These are phyloP conservation scores for Yamadazyma takamatsuzukensis DNA, from an alignment of 805 yeast genomes.

Conservation along the genomic window DNA sequence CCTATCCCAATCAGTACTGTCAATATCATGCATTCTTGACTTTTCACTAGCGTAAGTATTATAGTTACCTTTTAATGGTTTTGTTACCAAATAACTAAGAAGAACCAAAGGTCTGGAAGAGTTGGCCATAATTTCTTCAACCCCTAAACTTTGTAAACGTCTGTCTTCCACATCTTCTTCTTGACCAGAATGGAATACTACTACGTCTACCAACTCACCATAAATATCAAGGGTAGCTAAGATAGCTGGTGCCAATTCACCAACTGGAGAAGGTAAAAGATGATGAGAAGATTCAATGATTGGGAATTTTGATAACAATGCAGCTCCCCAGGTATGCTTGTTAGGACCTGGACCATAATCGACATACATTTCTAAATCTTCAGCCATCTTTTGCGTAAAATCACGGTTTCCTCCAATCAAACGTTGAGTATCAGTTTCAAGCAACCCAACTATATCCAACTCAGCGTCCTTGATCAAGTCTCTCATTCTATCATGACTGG, in stretches of 20 bases:
- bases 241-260: slow-evolving; percentile 97
- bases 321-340: slow-evolving; percentile 98
- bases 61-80: slow-evolving; percentile 85
- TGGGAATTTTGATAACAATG: slow-evolving; percentile 89
- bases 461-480: slow-evolving; percentile 81
- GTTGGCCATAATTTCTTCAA: slow-evolving; percentile 77
- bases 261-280: slow-evolving; percentile 92
- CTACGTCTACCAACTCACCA: slow-evolving; percentile 83
- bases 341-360: slow-evolving; percentile 98
- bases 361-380: slow-evolving; percentile 89
- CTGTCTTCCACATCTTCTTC: slow-evolving; percentile 97
- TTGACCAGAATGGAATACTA: slow-evolving; percentile 97
- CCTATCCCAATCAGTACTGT: slow-evolving; percentile 90
- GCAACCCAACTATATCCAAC: slow-evolving; percentile 83
- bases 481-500: slow-evolving; percentile 85
- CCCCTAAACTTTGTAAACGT: slow-evolving; percentile 72
- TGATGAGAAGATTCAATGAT: slow-evolving; percentile 87
- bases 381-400: slow-evolving; percentile 84
- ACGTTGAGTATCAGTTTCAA: slow-evolving; percentile 92
- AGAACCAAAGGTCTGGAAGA: slow-evolving; percentile 81
- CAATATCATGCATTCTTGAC: slow-evolving; percentile 91
- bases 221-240: slow-evolving; percentile 92
- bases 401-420: slow-evolving; percentile 95
- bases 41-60: slow-evolving; percentile 81
- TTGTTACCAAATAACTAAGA: slow-evolving; percentile 86